A percentile compares a stretch with the other conserved stretches of the same genome.
phyloP scores from a whole-genome alignment of 352 stramenopile genomes.

The Phytophthora litchii region DNA sequence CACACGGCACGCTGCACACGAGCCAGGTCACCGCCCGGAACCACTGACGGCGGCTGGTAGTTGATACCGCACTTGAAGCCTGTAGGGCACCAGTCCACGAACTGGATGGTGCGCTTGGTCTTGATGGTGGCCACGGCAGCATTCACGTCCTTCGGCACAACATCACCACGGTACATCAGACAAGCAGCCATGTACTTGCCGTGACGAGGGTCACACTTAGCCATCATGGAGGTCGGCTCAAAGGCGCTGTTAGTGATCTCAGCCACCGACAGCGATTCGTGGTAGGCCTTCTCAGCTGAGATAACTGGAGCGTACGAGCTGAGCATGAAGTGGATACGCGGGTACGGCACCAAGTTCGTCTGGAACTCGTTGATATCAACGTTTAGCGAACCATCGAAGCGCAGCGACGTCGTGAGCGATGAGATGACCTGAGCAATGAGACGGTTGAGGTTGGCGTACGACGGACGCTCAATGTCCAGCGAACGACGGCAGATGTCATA shows the following conservation, averaged over 20 bases:
- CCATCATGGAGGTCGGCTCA: constrained; percentile 96
- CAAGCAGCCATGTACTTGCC: constrained; percentile 99
- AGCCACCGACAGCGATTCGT: constrained; percentile 95
- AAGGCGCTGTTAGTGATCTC: constrained; percentile 98
- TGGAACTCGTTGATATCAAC: constrained; percentile 98
- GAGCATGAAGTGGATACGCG: constrained; percentile 98
- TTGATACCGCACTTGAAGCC: constrained; percentile 96
- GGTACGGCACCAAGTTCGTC: constrained; percentile 98
- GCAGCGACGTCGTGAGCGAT: constrained; percentile 95
- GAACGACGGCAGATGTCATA: constrained; percentile 97
- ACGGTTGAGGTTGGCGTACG: constrained; percentile 98
- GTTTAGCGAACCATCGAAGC: constrained; percentile 97
- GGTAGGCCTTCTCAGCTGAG: constrained; percentile 94
- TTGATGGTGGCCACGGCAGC: constrained; percentile 98
- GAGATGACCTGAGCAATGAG: constrained; percentile 98
- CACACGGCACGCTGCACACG: constrained; percentile 97
- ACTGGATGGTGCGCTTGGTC: constrained; percentile 99
- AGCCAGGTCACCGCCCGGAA: constrained; percentile 96
- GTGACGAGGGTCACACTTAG: constrained; percentile 97
- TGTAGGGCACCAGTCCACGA: constrained; percentile 99
- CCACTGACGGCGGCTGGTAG: constrained; percentile 88
- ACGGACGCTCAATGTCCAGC: constrained; percentile 95
- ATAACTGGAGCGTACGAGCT: constrained; percentile 97
- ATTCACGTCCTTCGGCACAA: constrained; percentile 96
- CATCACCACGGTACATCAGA: constrained; percentile 98